Evolutionary conservation across 495 filamentous ascomycete genomes (phyloP).

Genomic region (Neurospora cerealis): DNA sequence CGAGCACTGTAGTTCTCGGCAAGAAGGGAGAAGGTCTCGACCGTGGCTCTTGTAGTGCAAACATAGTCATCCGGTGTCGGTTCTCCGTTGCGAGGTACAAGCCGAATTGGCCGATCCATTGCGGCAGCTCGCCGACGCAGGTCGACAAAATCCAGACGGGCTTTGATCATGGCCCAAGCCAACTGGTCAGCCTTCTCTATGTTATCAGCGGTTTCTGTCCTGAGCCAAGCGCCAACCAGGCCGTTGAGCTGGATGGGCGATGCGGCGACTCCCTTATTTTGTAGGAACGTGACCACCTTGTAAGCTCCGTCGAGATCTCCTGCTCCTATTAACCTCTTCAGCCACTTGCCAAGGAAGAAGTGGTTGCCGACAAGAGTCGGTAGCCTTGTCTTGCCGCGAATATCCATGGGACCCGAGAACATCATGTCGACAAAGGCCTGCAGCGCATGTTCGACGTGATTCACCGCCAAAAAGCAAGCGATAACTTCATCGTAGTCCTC

Average conservation of each 20-base stretch:
- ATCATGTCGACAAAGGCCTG: conserved; percentile 80
- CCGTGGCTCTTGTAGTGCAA: conserved; percentile 41
- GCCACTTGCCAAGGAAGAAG: conserved; percentile 73
- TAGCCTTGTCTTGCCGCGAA: conserved; percentile 33
- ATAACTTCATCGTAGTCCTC: conserved; percentile 65
- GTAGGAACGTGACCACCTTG: conserved; percentile 58
- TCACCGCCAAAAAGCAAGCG: conserved; percentile 49
- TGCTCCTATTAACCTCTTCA: conserved; percentile 67
- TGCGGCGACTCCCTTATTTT: conserved; percentile 50
- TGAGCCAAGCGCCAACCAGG: conserved; percentile 63
- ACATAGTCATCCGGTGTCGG: conserved; percentile 19
- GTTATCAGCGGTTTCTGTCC: conserved; percentile 42
- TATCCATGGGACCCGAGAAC: conserved; percentile 46
- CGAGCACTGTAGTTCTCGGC: conserved; percentile 60
- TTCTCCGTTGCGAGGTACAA: conserved; percentile 22
- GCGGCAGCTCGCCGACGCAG: conserved; percentile 12
- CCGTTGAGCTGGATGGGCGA: conserved; percentile 66
- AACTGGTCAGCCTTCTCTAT: conserved; percentile 55
- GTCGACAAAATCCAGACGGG: conserved; percentile 49
- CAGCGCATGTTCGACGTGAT: conserved; percentile 51
- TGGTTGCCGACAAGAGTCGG: conserved; percentile 59
- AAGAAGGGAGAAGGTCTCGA: conserved; percentile 69
- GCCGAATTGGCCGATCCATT: background rate
- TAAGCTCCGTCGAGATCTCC: conserved; percentile 60
- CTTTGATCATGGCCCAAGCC: conserved; percentile 68